Evolutionary conservation across 805 yeast species (phyloP).

Genomic region (Kazachstania viticola): DNA sequence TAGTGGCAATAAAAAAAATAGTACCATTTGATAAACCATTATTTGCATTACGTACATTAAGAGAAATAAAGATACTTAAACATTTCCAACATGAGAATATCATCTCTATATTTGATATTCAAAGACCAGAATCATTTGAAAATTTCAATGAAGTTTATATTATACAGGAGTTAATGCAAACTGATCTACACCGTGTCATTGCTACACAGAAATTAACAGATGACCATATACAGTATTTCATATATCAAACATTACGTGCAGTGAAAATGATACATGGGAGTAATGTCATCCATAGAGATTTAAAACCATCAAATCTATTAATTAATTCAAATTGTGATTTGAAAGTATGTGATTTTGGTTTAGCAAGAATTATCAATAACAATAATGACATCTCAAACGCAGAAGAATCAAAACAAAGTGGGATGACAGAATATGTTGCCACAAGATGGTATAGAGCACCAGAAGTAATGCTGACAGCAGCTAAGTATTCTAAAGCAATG

Average conservation of each 20-base stretch:
- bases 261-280: slow-evolving; percentile 86
- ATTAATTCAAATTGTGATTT: slow-evolving; percentile 88
- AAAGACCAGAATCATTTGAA: slow-evolving; percentile 67
- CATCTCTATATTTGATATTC: slow-evolving; percentile 79
- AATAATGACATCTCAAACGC: slow-evolving; percentile 23
- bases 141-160: slow-evolving; percentile 78
- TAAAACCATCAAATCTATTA: slow-evolving; percentile 80
- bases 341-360: slow-evolving; percentile 88
- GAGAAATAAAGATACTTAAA: slow-evolving; percentile 79
- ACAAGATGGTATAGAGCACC: slow-evolving; percentile 98
- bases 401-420: slow-evolving; percentile 11
- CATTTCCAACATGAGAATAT: slow-evolving; percentile 93
- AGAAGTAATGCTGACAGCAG: slow-evolving; percentile 90
- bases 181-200: slow-evolving; percentile 74
- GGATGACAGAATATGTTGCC: slow-evolving; percentile 93
- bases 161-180: slow-evolving; percentile 81
- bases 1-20: slow-evolving; percentile 92
- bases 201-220: slow-evolving; percentile 74
- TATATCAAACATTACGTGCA: slow-evolving; percentile 84
- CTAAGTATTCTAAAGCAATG: slow-evolving; percentile 86
- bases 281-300: slow-evolving; percentile 86
- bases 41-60: slow-evolving; percentile 77
- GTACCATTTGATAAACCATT: slow-evolving; percentile 84
- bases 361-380: slow-evolving; percentile 42
- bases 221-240: slow-evolving; percentile 88